Evolutionary conservation across 148 eudicot species (phyloP).

Genomic region (Rhododendron williamsianum): DNA sequence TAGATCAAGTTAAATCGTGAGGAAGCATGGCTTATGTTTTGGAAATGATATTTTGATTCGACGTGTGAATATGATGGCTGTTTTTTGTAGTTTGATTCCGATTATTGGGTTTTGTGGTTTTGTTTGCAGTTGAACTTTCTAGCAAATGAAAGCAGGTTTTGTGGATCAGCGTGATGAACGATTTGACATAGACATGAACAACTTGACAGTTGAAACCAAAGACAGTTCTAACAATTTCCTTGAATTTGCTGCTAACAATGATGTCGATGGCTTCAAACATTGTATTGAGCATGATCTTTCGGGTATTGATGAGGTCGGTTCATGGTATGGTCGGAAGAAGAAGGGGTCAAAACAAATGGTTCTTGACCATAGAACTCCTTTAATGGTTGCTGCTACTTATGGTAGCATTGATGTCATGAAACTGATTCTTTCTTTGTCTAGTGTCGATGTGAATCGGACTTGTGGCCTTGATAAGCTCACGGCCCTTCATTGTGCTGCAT

Average conservation of each 20-base stretch:
- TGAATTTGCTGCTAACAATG: constrained; percentile 72
- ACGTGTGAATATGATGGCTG: not conserved
- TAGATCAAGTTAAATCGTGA: not conserved
- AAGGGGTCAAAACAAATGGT: constrained; percentile 66
- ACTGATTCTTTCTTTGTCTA: constrained; percentile 47
- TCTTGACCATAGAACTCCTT: constrained; percentile 58
- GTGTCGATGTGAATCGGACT: constrained; percentile 46
- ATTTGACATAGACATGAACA: constrained; percentile 28
- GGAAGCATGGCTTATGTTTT: not conserved
- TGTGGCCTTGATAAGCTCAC: constrained; percentile 57
- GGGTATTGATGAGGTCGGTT: constrained; percentile 43
- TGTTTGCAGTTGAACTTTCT: constrained; percentile 12
- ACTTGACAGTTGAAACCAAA: constrained; percentile 47
- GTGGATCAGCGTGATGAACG: constrained; percentile 11
- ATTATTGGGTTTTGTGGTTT: not conserved
- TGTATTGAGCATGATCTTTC: constrained; percentile 38
- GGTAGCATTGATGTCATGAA: constrained; percentile 61
- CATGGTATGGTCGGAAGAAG: constrained; percentile 62
- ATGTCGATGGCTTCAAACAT: constrained; percentile 46
- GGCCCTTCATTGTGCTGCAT: constrained; percentile 81
- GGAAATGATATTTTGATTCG: not conserved
- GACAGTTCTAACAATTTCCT: constrained; percentile 53
- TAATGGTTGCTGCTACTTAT: constrained; percentile 75
- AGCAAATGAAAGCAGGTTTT: constrained; percentile 18
- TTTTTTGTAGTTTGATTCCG: constrained; percentile 1